Percentiles rank a stretch among this genome's conserved stretches.
Conservation (phyloP, 768 basidiomycete genomes). For the Leccinum pellstonianum region DNA sequence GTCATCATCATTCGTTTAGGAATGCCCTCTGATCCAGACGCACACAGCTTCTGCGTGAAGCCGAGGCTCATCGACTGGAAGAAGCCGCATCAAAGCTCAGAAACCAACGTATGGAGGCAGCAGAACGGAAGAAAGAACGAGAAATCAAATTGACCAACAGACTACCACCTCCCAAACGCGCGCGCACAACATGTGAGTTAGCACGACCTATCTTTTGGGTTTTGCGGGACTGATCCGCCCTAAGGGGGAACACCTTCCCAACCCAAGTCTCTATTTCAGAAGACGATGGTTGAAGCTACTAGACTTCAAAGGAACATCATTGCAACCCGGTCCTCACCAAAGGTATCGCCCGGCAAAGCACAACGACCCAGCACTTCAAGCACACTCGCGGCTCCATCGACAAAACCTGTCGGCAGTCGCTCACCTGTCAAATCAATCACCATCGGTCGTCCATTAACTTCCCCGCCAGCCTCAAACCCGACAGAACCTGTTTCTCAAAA, state of each 20-base stretch:
- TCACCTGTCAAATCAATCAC: constrained; percentile 54
- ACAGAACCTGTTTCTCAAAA: constrained; percentile 13
- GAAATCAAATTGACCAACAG: constrained; percentile 75
- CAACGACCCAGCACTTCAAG: constrained; percentile 37
- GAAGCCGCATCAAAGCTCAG: constrained; percentile 61
- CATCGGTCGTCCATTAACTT: constrained; percentile 34
- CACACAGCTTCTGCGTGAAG: constrained; percentile 51
- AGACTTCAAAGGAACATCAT: constrained; percentile 65
- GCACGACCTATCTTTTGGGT: constrained; percentile 17
- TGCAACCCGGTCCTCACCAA: constrained; percentile 50
- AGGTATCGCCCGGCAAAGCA: constrained; percentile 46
- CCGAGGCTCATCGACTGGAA: constrained; percentile 64
- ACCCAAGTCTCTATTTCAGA: constrained; percentile 75
- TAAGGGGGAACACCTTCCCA: constrained; percentile 40
- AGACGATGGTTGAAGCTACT: constrained; percentile 67
- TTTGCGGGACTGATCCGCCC: constrained; percentile 14
- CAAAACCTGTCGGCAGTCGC: constrained; percentile 33
- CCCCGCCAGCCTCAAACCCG: constrained; percentile 15
- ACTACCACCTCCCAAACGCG: constrained; percentile 64
- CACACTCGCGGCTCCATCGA: constrained; percentile 36
- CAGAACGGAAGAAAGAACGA: constrained; percentile 72
- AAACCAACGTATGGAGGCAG: constrained; percentile 63
- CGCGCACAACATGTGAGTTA: constrained; percentile 59
- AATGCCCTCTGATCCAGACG: constrained; percentile 8
- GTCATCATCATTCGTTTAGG: not conserved